Evolutionary conservation across 805 yeast species (phyloP).

Genomic region (Schwanniomyces polymorphus): DNA sequence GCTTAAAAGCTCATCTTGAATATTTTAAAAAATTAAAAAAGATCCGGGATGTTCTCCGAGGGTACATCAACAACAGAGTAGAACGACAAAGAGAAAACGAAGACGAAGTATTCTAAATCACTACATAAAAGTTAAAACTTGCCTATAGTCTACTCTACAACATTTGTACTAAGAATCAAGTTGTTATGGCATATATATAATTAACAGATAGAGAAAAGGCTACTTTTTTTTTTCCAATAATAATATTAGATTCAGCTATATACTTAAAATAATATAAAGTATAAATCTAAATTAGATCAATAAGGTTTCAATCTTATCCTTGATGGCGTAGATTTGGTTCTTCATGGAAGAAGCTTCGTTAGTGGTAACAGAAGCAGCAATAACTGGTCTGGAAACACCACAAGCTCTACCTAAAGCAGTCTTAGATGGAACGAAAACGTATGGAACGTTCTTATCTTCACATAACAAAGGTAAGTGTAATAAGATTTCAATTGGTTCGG

Average conservation of each 20-base stretch:
- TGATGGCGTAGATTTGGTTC: constrained; percentile 94
- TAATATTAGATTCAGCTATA: neutral
- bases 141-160: neutral
- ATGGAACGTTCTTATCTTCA: constrained; percentile 99
- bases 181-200: neutral
- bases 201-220: neutral
- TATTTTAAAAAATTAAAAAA: neutral
- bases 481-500: constrained; percentile 98
- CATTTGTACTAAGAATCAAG: neutral
- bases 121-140: no score
- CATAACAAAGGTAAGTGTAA: constrained; percentile 96
- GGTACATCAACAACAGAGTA: neutral
- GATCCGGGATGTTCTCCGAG: neutral
- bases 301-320: constrained; percentile 98
- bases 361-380: constrained; percentile 97
- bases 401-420: constrained; percentile 99
- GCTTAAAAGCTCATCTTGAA: neutral
- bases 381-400: constrained; percentile 99
- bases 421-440: constrained; percentile 98
- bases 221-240: neutral
- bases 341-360: constrained; percentile 98
- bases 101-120: no score
- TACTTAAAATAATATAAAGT: neutral
- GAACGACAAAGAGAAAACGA: no score
- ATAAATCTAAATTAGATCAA: constrained; percentile 57